These are phyloP conservation scores for Pichia californica DNA, from an alignment of 805 yeast genomes.

Conservation along the genomic window DNA sequence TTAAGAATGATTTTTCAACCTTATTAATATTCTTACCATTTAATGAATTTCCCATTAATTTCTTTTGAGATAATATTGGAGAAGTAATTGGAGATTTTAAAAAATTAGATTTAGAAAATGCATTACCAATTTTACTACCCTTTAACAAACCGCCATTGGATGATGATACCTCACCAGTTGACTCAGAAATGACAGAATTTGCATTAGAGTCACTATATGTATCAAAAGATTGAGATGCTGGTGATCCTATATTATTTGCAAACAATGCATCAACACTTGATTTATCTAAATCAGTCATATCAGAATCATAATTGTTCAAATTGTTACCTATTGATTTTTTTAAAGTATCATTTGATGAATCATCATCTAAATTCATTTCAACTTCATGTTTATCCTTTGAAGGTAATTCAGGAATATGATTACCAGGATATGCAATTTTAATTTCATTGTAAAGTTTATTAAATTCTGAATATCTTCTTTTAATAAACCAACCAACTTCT, in stretches of 20 bases:
- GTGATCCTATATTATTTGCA: not conserved
- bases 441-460: constrained; percentile 47
- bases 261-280: constrained; percentile 6
- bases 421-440: constrained; percentile 59
- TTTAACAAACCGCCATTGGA: constrained; percentile 2
- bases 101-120: constrained; percentile 1
- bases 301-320: constrained; percentile 2
- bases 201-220: not conserved
- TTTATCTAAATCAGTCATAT: constrained; percentile 6
- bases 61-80: not conserved
- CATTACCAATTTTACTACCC: constrained; percentile 1
- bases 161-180: not conserved
- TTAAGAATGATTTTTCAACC: constrained; percentile 8
- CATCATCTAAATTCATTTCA: constrained; percentile 14
- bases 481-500: constrained; percentile 39
- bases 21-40: not conserved
- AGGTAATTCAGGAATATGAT: constrained; percentile 38
- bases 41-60: not conserved
- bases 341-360: no score
- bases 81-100: constrained; percentile 7
- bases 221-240: not conserved
- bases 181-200: not conserved
- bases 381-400: constrained; percentile 25
- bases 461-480: constrained; percentile 66
- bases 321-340: no score